Base-by-base conservation (phyloP, 2,329 filamentous ascomycete species). In the Fusarium sp. region DNA sequence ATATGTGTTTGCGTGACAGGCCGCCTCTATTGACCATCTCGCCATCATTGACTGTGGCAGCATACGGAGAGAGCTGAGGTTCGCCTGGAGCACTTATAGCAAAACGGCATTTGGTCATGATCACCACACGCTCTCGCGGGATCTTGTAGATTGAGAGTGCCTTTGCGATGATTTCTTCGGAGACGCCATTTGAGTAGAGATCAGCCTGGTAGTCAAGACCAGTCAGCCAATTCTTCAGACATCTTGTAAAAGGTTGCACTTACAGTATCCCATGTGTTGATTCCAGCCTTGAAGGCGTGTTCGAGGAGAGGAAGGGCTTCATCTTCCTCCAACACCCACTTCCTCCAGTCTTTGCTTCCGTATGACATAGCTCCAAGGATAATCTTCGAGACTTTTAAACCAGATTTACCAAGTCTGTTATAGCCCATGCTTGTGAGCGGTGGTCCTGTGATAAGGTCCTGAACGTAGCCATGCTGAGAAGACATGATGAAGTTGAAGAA, bases 121-220 rank as follows among this genome's bases (percentile, higher is more conserved):
- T 82, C 19, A 88, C 81, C 6, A 90, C 75, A 69, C 86, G 87
- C 42, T 86, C 79, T 4, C 88, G 82, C 0, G 85, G 85, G 49
- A 89, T 84, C 23, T 82, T 78, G 77, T 85, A 88, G 64, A 88
- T 82, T 71, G 86, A 85, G 74, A 90, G 84, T 0, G 87, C 87
- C 69, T 87, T 86, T 62, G 83, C 86, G 28, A 88, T 82, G 37
- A 89, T 82, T 19, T 79, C 76, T 73, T 89, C 86, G 1, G 83
- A 84, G 6, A 76, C 78, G 30, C 87, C 87, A 64, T 87, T 88
- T 42, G 84, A 87, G 76, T 89, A 89, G 2, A 83, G 76, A 59
- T 86, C 86, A 31, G 86, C 85, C 74, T 76, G 82, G 67, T 86
- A 6, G 16, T 18, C 16, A 18, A 18, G 31, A 9, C 8, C 8